Conservation (phyloP, 768 basidiomycete species). For the Paxillus ammoniavirescens region DNA sequence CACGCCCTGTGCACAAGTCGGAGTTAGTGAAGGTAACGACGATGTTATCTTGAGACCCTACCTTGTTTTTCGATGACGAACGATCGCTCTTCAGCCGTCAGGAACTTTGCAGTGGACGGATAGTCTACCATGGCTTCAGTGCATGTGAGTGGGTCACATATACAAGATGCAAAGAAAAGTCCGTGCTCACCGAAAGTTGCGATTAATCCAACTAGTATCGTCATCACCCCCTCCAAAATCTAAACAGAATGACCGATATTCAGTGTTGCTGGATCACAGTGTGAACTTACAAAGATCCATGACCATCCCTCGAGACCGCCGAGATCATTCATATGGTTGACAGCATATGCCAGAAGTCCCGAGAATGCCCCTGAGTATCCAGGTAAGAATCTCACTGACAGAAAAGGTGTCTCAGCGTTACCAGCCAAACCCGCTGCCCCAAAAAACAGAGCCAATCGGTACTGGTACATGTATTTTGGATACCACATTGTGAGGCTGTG, state of each 20-base stretch:
- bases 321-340: slow-evolving; percentile 51
- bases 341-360: slow-evolving; percentile 55
- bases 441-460: slow-evolving; percentile 62
- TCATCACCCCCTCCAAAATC: slow-evolving; percentile 46
- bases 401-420: neutral
- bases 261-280: no score
- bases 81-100: slow-evolving; percentile 59
- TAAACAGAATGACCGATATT: slow-evolving; percentile 37
- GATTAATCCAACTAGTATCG: slow-evolving; percentile 51
- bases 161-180: neutral
- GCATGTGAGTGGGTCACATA: neutral
- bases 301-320: slow-evolving; percentile 55
- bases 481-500: slow-evolving; percentile 66
- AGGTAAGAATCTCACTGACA: neutral
- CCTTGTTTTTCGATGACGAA: slow-evolving; percentile 57
- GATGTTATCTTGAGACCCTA: slow-evolving; percentile 17
- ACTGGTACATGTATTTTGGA: slow-evolving; percentile 57
- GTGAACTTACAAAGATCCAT: slow-evolving; percentile 58
- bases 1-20: slow-evolving; percentile 54
- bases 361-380: slow-evolving; percentile 49
- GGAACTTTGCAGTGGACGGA: slow-evolving; percentile 54
- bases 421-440: slow-evolving; percentile 64
- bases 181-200: slow-evolving; percentile 43
- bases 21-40: neutral
- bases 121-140: slow-evolving; percentile 59